Base-by-base conservation (phyloP, 2,329 filamentous ascomycete genomes). In the Hypoxylon sp. region DNA sequence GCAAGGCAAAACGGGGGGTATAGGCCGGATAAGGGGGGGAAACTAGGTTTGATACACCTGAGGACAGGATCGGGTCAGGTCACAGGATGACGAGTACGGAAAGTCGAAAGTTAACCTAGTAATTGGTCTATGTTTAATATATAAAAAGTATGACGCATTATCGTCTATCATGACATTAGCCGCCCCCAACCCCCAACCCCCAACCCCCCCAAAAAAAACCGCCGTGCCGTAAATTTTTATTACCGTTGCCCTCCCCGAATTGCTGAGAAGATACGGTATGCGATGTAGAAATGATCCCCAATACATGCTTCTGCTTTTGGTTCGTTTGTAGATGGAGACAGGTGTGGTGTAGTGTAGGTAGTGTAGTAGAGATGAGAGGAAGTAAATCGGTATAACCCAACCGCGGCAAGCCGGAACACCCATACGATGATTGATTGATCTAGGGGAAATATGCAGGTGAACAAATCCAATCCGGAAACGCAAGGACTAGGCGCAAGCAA, bases 61-160 rank as follows among this genome's bases (percentile, higher is more conserved):
- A 56, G 30, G 40, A 48, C 24, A 50, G 53, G 36, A 4, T 45
- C 11, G 36, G 30, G 51, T 48, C n/a, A 46, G 53, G 60, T 58
- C 51, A 63, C 51, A 50, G 54, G 59, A 63, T 65, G 46, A 57
- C 55, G 32, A 60, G 44, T 42, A 49, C 32, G 12, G 14, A 33
- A 49, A 40, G 18, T 52, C 32, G 14, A n/a, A n/a, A 28, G 20
- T 32, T 28, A 28, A 28, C 51, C 38, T 53, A 57, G 46, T 65
- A 52, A 57, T 65, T 55, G 45, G 42, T 60, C 50, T 58, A 62
- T 59, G 36, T 65, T 40, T 65, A 65, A 61, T 67, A 65, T 56
- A 20, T 51, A 51, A 42, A 24, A 61, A 61, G 44, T 60, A 61
- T 64, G 60, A 67, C 61, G 50, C 40, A 57, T 67, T 56, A 44